Evolutionary conservation across 148 eudicot genomes (phyloP).

Genomic region (Rhododendron ferrugineum): DNA sequence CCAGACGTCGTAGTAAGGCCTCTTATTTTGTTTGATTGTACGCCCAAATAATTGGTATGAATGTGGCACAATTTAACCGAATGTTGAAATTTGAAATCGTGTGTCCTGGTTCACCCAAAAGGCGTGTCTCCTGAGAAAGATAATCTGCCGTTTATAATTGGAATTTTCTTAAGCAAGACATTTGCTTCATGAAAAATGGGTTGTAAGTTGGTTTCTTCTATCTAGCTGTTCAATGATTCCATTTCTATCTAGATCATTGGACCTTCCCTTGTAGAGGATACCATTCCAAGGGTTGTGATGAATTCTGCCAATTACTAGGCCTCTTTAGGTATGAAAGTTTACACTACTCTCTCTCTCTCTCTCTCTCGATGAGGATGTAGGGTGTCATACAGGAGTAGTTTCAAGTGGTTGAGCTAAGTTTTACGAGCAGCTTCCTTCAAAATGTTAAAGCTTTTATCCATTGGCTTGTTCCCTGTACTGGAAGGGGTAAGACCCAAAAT

Average conservation of each 20-base stretch:
- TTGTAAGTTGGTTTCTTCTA: background rate
- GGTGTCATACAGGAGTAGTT: background rate
- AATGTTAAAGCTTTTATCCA: background rate
- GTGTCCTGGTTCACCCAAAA: background rate
- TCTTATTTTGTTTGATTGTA: constrained; percentile 1
- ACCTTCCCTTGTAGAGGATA: background rate
- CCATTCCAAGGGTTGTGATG: background rate
- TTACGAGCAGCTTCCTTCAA: background rate
- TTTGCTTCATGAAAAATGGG: constrained; percentile 1
- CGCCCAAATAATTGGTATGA: background rate
- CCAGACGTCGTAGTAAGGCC: constrained; percentile 67
- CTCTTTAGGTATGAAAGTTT: background rate
- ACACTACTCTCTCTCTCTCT: background rate
- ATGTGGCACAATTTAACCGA: background rate
- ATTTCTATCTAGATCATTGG: background rate
- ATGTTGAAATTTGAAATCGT: background rate
- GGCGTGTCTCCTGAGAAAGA: background rate
- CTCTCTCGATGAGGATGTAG: background rate
- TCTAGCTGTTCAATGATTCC: background rate
- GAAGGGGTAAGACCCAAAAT: background rate
- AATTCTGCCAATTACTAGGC: background rate
- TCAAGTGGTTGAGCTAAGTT: background rate
- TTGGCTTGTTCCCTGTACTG: background rate
- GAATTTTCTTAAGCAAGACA: background rate
- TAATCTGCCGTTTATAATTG: background rate